A percentile compares a stretch with the other conserved stretches of the same genome.
Evolutionary conservation across 208 protist genomes (phyloP).

Genomic region (Trichomonas gallinae): DNA sequence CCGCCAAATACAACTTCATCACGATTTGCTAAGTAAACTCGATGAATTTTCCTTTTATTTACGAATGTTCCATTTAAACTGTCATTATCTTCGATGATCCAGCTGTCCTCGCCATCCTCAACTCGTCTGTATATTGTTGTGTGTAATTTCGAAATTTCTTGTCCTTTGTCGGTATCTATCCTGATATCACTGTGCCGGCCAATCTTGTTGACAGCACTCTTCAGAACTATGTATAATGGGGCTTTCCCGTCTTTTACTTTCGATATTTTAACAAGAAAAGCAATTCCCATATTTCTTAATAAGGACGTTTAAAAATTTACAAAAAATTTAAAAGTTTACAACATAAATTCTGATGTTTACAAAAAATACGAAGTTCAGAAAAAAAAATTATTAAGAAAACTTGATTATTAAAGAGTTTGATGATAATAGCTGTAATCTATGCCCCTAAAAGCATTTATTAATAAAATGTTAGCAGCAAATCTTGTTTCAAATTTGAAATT

Average conservation of each 20-base stretch:
- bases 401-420: too few relatives aligned
- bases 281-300: not conserved
- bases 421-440: too few relatives aligned
- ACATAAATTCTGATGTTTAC: too few relatives aligned
- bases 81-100: not conserved
- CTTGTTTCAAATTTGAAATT: too few relatives aligned
- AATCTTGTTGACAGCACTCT: not conserved
- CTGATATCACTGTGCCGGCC: not conserved
- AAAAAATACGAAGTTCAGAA: too few relatives aligned
- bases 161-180: not conserved
- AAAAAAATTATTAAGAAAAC: too few relatives aligned
- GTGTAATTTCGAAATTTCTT: slow-evolving; percentile 16
- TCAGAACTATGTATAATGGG: not conserved
- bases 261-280: not conserved
- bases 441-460: too few relatives aligned
- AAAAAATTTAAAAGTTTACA: too few relatives aligned
- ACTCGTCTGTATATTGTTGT: not conserved
- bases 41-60: not conserved
- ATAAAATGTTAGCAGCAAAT: too few relatives aligned
- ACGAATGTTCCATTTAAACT: not conserved
- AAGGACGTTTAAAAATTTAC: not conserved
- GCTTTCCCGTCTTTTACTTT: not conserved
- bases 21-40: not conserved
- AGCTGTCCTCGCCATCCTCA: not conserved
- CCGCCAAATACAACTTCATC: slow-evolving; percentile 16